Evolutionary conservation across 495 filamentous ascomycete species (phyloP).

Genomic region (Podospora conica): DNA sequence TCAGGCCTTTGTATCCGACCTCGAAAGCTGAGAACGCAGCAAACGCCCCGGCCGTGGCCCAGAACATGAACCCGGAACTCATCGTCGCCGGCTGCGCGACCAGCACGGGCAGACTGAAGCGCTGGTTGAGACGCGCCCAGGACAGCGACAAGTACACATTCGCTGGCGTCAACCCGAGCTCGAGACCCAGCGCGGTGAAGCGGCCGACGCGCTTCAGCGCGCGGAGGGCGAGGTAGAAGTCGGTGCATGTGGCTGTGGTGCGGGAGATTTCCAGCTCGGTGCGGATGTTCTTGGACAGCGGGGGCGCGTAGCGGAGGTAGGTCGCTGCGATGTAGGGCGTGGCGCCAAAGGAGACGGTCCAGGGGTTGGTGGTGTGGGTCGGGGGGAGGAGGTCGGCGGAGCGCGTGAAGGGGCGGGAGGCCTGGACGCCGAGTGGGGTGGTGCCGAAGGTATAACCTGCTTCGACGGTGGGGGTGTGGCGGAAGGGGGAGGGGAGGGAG

Average conservation of each 20-base stretch:
- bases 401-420: constrained; percentile 19
- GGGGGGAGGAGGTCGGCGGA: constrained; percentile 15
- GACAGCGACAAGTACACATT: constrained; percentile 32
- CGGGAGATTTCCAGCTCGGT: constrained; percentile 21
- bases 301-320: constrained; percentile 25
- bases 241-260: constrained; percentile 13
- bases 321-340: constrained; percentile 12
- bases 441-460: constrained; percentile 21
- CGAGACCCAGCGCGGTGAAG: constrained; percentile 24
- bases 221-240: constrained; percentile 24
- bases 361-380: constrained; percentile 6
- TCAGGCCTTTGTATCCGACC: constrained; percentile 40
- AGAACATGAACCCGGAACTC: constrained; percentile 22
- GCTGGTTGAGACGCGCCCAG: constrained; percentile 33
- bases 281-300: constrained; percentile 9
- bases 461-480: constrained; percentile 22
- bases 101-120: constrained; percentile 29
- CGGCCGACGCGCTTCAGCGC: constrained; percentile 18
- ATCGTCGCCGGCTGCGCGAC: constrained; percentile 18
- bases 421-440: constrained; percentile 17
- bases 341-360: constrained; percentile 20
- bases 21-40: constrained; percentile 48
- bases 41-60: constrained; percentile 40
- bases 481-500: constrained; percentile 14
- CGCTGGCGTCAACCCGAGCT: constrained; percentile 18